These are phyloP conservation scores for Scheffersomyces insectosa DNA, from an alignment of 1,139 yeast species.

Conservation along the genomic window DNA sequence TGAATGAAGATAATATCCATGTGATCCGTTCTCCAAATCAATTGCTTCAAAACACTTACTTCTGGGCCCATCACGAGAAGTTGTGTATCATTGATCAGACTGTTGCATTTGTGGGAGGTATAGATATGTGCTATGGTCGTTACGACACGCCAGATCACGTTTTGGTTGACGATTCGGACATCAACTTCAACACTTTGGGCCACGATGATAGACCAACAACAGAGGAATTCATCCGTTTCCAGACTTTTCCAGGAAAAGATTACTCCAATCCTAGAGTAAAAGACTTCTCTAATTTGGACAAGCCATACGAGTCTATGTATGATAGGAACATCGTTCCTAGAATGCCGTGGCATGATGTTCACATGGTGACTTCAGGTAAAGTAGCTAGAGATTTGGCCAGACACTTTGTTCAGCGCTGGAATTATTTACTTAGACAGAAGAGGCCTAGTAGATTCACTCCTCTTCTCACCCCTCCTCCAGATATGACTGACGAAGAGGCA, in stretches of 20 bases:
- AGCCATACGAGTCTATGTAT: constrained; percentile 91
- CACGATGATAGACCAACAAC: constrained; percentile 27
- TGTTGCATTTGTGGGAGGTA: constrained; percentile 90
- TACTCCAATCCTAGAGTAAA: constrained; percentile 93
- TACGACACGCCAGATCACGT: constrained; percentile 97
- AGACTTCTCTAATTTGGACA: constrained; percentile 78
- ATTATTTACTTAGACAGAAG: constrained; percentile 86
- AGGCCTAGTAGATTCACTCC: constrained; percentile 95
- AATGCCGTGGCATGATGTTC: constrained; percentile 99
- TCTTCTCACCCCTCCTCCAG: constrained; percentile 87
- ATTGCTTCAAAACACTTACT: constrained; percentile 85
- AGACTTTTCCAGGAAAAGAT: constrained; percentile 94
- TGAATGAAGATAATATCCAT: constrained; percentile 80
- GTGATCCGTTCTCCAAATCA: constrained; percentile 96
- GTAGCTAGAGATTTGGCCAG: constrained; percentile 90
- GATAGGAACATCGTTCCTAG: constrained; percentile 80
- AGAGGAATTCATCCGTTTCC: constrained; percentile 50
- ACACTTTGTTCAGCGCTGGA: constrained; percentile 98
- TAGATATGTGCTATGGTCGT: constrained; percentile 93
- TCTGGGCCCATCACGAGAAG: constrained; percentile 99
- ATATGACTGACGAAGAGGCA: constrained; percentile 72
- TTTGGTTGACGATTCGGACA: constrained; percentile 67
- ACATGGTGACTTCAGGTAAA: constrained; percentile 95
- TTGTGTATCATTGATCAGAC: constrained; percentile 84
- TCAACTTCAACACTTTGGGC: constrained; percentile 38